These are phyloP conservation scores for Coleophoma eucalyptorum DNA, from an alignment of 2,329 filamentous ascomycete genomes.

Conservation along the genomic window DNA sequence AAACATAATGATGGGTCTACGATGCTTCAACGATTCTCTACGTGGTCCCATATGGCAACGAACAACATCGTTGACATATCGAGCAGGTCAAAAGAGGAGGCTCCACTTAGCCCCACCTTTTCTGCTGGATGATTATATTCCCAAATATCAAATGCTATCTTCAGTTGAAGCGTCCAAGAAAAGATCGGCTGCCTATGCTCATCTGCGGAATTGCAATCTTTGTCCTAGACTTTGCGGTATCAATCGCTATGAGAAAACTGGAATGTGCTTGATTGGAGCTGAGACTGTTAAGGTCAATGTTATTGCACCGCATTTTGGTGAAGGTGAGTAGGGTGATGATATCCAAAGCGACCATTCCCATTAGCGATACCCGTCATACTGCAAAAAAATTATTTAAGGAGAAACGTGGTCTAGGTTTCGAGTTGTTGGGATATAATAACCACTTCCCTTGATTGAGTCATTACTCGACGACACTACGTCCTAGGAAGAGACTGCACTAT, in stretches of 20 bases:
- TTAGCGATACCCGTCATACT: too few relatives aligned
- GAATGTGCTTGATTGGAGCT: conserved; percentile 72
- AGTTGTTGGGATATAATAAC: too few relatives aligned
- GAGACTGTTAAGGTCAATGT: conserved; percentile 76
- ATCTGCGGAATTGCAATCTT: conserved; percentile 75
- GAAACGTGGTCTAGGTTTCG: too few relatives aligned
- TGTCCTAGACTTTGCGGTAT: conserved; percentile 75
- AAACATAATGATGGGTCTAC: background rate
- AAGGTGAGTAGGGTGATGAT: conserved; percentile 42
- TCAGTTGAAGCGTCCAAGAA: conserved; percentile 69
- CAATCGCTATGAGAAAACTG: conserved; percentile 76
- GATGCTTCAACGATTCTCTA: background rate
- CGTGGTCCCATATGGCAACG: background rate
- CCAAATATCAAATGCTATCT: conserved; percentile 66
- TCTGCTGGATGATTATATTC: conserved; percentile 70
- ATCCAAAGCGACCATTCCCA: too few relatives aligned
- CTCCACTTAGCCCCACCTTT: conserved; percentile 60
- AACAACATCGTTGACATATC: background rate
- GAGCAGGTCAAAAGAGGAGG: background rate
- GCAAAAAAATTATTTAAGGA: too few relatives aligned
- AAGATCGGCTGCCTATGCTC: conserved; percentile 67
- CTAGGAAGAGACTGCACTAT: background rate
- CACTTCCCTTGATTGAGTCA: too few relatives aligned
- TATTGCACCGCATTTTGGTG: conserved; percentile 81
- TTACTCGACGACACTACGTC: too few relatives aligned